Percentiles rank a stretch among this genome's conserved stretches.
phyloP scores from a whole-genome alignment of 345 rosid genomes.

The sweet orange (Citrus sinensis) region DNA sequence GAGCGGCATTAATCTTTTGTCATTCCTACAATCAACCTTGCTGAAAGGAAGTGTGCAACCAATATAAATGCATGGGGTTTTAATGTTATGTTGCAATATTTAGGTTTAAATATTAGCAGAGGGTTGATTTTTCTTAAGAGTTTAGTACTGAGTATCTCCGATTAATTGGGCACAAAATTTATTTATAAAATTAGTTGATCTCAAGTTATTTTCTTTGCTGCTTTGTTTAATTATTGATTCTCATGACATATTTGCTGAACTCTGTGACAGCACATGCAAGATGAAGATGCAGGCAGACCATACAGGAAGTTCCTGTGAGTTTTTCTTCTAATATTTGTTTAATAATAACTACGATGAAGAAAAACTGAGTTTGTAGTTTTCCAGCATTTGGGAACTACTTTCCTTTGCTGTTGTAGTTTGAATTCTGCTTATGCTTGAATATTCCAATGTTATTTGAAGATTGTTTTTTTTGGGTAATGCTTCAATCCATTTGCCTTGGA shows the following conservation, averaged over 20 bases:
- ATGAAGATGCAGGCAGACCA: constrained; percentile 87
- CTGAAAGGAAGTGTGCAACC: not conserved
- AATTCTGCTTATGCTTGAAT: constrained; percentile 6
- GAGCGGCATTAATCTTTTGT: not conserved
- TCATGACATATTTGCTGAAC: not conserved
- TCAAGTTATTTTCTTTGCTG: not conserved
- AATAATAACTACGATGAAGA: constrained; percentile 11
- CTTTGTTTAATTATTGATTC: not conserved
- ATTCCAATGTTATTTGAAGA: not conserved
- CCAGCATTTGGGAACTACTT: not conserved
- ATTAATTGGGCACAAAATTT: not conserved
- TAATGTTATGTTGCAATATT: not conserved
- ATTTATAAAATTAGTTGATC: not conserved
- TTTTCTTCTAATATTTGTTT: not conserved
- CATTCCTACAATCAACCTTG: not conserved
- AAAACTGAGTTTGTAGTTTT: constrained; percentile 5
- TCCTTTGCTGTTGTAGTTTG: not conserved
- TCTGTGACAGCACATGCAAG: constrained; percentile 76
- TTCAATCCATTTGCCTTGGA: not conserved
- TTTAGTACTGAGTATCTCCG: not conserved
- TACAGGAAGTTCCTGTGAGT: constrained; percentile 69
- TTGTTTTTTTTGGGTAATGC: not conserved
- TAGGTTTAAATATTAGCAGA: not conserved
- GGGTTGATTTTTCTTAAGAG: not conserved
- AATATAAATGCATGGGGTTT: not conserved